Evolutionary conservation across 345 rosid species (phyloP).

Genomic region (Bruguiera parviflora): DNA sequence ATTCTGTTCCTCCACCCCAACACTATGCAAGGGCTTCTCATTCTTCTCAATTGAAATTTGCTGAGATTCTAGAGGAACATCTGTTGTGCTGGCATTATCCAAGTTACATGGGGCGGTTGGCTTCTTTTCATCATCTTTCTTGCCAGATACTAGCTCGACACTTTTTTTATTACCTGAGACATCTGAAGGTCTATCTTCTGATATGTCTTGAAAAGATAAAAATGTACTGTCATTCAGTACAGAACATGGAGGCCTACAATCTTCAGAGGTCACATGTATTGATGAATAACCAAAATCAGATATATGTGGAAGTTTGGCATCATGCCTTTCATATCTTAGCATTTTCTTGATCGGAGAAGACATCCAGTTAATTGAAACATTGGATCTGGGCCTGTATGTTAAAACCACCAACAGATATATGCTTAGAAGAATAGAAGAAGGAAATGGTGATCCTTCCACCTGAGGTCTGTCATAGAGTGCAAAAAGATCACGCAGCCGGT

Average conservation of each 20-base stretch:
- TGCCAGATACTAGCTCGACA: slow-evolving; percentile 18
- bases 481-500: slow-evolving; percentile 63
- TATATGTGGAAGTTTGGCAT: slow-evolving; percentile 27
- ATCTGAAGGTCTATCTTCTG: slow-evolving; percentile 34
- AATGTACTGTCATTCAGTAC: slow-evolving; percentile 23
- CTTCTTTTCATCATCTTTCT: slow-evolving; percentile 32
- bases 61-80: slow-evolving; percentile 23
- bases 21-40: slow-evolving; percentile 22
- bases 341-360: slow-evolving; percentile 32
- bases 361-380: slow-evolving; percentile 46
- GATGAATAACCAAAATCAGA: slow-evolving; percentile 23
- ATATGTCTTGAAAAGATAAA: slow-evolving; percentile 25
- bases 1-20: slow-evolving; percentile 24
- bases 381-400: slow-evolving; percentile 41
- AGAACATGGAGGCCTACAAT: slow-evolving; percentile 25
- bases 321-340: slow-evolving; percentile 25
- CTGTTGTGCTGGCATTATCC: slow-evolving; percentile 16
- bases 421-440: slow-evolving; percentile 64
- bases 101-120: slow-evolving; percentile 20
- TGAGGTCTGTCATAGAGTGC: slow-evolving; percentile 83
- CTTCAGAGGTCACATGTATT: slow-evolving; percentile 32
- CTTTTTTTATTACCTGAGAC: slow-evolving; percentile 22
- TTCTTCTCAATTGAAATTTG: slow-evolving; percentile 32
- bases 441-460: slow-evolving; percentile 74
- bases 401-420: slow-evolving; percentile 61